Conservation (phyloP, 2,329 filamentous ascomycete species). For the Aspergillus sp. region DNA sequence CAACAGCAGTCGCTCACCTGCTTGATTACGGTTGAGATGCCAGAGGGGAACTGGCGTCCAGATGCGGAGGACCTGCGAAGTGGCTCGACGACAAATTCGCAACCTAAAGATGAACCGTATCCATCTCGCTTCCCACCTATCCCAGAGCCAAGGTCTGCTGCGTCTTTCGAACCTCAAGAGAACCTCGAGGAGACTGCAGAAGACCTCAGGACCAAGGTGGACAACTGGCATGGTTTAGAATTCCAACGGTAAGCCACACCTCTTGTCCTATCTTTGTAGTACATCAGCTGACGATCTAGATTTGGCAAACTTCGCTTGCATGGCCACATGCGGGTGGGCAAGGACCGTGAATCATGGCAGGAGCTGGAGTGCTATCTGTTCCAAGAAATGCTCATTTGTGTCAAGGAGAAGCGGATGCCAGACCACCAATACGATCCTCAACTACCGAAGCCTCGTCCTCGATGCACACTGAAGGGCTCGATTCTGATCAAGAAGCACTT, state of each 20-base stretch:
- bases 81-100: slow-evolving; percentile 51
- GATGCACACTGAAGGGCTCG: slow-evolving; percentile 92
- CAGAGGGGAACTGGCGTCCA: slow-evolving; percentile 86
- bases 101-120: slow-evolving; percentile 53
- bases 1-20: slow-evolving; percentile 96
- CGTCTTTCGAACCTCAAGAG: slow-evolving; percentile 73
- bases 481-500: slow-evolving; percentile 98
- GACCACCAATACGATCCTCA: slow-evolving; percentile 62
- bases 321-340: slow-evolving; percentile 87
- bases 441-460: slow-evolving; percentile 60
- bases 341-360: slow-evolving; percentile 96
- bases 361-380: slow-evolving; percentile 97
- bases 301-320: slow-evolving; percentile 92
- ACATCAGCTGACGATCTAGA: slow-evolving; percentile 42
- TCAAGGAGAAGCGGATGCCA: slow-evolving; percentile 87
- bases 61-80: slow-evolving; percentile 73
- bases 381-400: slow-evolving; percentile 98
- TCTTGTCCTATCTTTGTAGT: background rate
- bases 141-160: slow-evolving; percentile 57
- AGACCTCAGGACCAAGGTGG: slow-evolving; percentile 79
- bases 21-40: slow-evolving; percentile 88
- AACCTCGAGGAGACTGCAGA: slow-evolving; percentile 83
- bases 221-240: slow-evolving; percentile 97
- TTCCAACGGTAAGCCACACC: slow-evolving; percentile 66
- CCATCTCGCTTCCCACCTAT: slow-evolving; percentile 46